Base-by-base conservation (phyloP, 768 basidiomycete genomes). In the Leccinum longicurvipes region DNA sequence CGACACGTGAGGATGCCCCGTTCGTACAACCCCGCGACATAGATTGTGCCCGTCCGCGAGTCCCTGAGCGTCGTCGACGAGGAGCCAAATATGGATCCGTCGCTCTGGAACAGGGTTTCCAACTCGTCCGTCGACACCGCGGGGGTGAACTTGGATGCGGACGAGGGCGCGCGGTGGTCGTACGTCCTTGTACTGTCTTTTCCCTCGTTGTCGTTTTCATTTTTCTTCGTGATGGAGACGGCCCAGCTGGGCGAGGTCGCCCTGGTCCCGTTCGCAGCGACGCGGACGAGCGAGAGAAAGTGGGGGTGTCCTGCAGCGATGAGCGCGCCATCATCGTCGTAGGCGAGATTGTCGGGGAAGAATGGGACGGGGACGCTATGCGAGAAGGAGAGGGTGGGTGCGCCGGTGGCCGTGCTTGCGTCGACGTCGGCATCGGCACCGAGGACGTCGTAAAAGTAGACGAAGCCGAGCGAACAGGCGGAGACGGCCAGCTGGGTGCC, bases 51-150 rank as follows among this genome's bases (percentile, higher is more conserved):
- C 1, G 79, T 77, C 12, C 69, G 61, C 0, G 75, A 68, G 65
- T 88, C 86, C 32, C 75, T 66, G 59, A 87, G 55, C 1, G 74
- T 79, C 8, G 84, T 84, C 8, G 77, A 71, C 15, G 83, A 82
- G 2, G 78, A 71, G 14, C 78, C 76, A 62, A 86, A 86, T 6
- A 78, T 77, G 4, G 76, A 73, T n/a, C 88, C 87, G 57, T 84
- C 75, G 61, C 88, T 89, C 72, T 87, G 87, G 72, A 87, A 89
- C n/a, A 90, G 59, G 0, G 88, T 87, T 62, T 78, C 74, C 28
- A 88, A 53, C 31, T 76, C 74, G 61, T 79, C 73, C 2, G 72
- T 72, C 10, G 57, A 59, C 25, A 72, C 65, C 15, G 65, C 61
- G 1, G 75, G 65, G 1, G 79, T 75, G 46, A 79, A 76, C 45